Conservation (phyloP, 2,329 filamentous ascomycete genomes). For the Bipolaris victoriae region DNA sequence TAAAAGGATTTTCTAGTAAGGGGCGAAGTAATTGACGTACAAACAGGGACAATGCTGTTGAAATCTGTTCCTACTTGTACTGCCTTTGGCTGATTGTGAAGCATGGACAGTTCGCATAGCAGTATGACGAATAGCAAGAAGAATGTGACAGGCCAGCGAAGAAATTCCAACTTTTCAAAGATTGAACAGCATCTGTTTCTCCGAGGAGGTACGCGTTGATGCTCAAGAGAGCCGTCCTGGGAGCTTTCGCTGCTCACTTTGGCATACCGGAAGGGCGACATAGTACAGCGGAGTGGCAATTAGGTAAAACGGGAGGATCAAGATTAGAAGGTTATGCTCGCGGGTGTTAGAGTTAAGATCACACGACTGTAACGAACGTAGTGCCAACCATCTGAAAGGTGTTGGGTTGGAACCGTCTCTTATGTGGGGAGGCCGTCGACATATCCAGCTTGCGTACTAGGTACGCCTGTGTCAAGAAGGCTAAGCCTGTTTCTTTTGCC, state of each 20-base stretch:
- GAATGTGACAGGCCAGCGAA: slow-evolving; percentile 18
- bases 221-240: background rate
- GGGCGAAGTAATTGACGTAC: slow-evolving; percentile 3
- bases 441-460: background rate
- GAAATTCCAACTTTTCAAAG: slow-evolving; percentile 2
- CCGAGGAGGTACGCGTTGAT: background rate
- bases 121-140: slow-evolving; percentile 19
- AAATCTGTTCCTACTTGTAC: slow-evolving; percentile 17
- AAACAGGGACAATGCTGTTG: slow-evolving; percentile 23
- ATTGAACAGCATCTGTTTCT: slow-evolving; percentile 2
- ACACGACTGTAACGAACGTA: background rate
- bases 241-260: slow-evolving; percentile 22
- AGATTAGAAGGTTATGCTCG: background rate
- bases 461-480: background rate
- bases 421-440: background rate
- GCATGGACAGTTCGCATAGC: slow-evolving; percentile 19
- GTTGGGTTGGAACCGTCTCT: background rate
- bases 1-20: background rate
- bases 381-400: background rate
- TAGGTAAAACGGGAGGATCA: background rate
- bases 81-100: slow-evolving; percentile 16
- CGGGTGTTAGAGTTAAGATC: background rate
- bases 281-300: background rate
- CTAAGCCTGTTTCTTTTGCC: slow-evolving; percentile 8
- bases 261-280: slow-evolving; percentile 13